These are phyloP conservation scores for Ballota nigra DNA, from an alignment of 257 asterid genomes.

Conservation along the genomic window DNA sequence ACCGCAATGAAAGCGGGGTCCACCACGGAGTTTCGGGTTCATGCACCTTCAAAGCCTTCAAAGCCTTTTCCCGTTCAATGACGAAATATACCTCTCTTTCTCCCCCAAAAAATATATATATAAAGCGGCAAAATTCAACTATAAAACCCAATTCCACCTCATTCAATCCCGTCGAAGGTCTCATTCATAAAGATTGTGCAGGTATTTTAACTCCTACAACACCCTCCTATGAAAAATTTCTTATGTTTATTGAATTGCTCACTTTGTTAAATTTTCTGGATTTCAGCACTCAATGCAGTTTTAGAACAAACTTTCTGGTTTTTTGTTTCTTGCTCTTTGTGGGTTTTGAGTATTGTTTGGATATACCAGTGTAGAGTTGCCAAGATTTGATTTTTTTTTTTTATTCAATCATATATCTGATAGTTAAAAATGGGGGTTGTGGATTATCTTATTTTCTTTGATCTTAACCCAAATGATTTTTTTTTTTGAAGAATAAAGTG, in stretches of 20 bases:
- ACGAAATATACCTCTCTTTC: background rate
- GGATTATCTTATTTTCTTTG: background rate
- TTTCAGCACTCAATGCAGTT: slow-evolving; percentile 19
- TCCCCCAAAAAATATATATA: background rate
- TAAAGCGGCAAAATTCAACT: background rate
- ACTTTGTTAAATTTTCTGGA: background rate
- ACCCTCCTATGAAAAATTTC: background rate
- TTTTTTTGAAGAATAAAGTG: background rate
- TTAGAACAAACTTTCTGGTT: background rate
- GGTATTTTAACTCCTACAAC: slow-evolving; percentile 17
- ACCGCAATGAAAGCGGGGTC: slow-evolving; percentile 9
- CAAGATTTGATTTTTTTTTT: background rate
- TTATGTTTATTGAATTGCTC: slow-evolving; percentile 4
- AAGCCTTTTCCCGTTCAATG: slow-evolving; percentile 9
- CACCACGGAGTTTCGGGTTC: slow-evolving; percentile 31
- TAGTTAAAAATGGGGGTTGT: background rate
- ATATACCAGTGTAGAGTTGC: slow-evolving; percentile 12
- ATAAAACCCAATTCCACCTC: background rate
- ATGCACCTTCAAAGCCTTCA: slow-evolving; percentile 34
- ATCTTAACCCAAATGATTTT: background rate
- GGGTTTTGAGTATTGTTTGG: background rate
- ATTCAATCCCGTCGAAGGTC: background rate
- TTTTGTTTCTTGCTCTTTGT: background rate
- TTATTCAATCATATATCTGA: background rate
- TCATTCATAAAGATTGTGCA: slow-evolving; percentile 3